Percentiles rank a stretch among this genome's conserved stretches.
phyloP scores from a whole-genome alignment of 2,329 filamentous ascomycete genomes.

The Fusarium nanum region DNA sequence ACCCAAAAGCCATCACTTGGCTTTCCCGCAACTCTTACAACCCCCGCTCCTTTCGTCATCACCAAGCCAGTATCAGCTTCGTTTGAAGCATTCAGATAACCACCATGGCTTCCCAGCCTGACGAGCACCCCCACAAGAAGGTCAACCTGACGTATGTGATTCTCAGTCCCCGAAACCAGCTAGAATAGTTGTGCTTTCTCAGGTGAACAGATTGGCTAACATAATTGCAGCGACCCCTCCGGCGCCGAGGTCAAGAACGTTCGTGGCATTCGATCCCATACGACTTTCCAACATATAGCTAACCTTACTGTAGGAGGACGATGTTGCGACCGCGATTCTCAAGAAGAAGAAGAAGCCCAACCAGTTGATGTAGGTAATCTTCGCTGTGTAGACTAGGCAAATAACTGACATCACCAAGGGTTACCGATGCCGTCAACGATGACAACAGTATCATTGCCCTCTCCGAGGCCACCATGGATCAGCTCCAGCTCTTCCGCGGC shows the following conservation, averaged over 20 bases:
- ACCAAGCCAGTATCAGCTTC: slow-evolving; percentile 44
- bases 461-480: slow-evolving; percentile 99
- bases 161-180: neutral
- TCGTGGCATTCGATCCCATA: slow-evolving; percentile 53
- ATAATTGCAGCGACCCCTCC: slow-evolving; percentile 78
- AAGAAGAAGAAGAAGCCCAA: slow-evolving; percentile 99
- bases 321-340: slow-evolving; percentile 93
- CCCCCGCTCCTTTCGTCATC: slow-evolving; percentile 43
- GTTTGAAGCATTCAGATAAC: slow-evolving; percentile 44
- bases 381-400: slow-evolving; percentile 8
- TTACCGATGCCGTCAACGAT: slow-evolving; percentile 98
- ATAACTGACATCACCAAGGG: slow-evolving; percentile 66
- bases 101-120: slow-evolving; percentile 78
- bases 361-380: slow-evolving; percentile 83
- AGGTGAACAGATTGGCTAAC: slow-evolving; percentile 52
- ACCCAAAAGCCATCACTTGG: slow-evolving; percentile 34
- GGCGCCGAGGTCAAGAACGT: slow-evolving; percentile 89
- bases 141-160: slow-evolving; percentile 79
- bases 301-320: slow-evolving; percentile 75
- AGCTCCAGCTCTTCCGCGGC: slow-evolving; percentile 96
- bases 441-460: slow-evolving; percentile 99
- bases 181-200: neutral
- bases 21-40: slow-evolving; percentile 37
- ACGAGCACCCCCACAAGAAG: slow-evolving; percentile 75
- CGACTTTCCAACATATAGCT: slow-evolving; percentile 45